Evolutionary conservation across 352 stramenopile species (phyloP), one percentile per base, ranked within the genome.

Genomic region (Pythium pyrilobum): DNA sequence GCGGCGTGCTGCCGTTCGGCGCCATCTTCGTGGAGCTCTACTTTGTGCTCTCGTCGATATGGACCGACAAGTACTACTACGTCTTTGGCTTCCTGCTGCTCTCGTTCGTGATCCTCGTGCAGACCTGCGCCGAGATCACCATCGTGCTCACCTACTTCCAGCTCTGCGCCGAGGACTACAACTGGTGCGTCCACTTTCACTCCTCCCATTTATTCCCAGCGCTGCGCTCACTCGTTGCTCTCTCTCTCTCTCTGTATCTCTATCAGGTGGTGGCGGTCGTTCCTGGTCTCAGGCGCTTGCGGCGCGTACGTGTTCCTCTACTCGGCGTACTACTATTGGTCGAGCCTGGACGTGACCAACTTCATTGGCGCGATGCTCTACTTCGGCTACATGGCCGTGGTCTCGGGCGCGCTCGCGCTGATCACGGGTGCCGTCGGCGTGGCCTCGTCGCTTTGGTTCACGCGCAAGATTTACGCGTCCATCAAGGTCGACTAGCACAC

Each of bases 121-220:
- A 99, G 52, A 99, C 97, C 23, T 99, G 95, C 68, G 96, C 97
- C 8, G 97, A 99, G 70, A 99, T 99, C 71, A 98, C 96, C 38
- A 97, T 99, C 66, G 92, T 99, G 33, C 92, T 99, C 69, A 98
- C 87, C 60, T 99, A 99, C 80, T 99, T 99, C 72, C 97, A 99
- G 85, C 92, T 99, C 12, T 99, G 96, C 67, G 78, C 92, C 25
- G 98, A 99, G 76, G 97, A 99, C 78, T 99, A 99, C 78, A 95
- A 99, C 77, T 99, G 98, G 98, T 99, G 65, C 56, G 79, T 77
- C 9, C 20, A 9, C 33, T 43, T 8, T 15, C 13, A 16, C 23
- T 36, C 15, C 21, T 25, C 33, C 32, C 20, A 15, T 25, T 0
- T 32, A 10, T 47, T 32, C 2, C 33, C 3, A 11, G 11, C 18